phyloP scores from a whole-genome alignment of 2,329 filamentous ascomycete genomes.

The Fusarium chuoi region DNA sequence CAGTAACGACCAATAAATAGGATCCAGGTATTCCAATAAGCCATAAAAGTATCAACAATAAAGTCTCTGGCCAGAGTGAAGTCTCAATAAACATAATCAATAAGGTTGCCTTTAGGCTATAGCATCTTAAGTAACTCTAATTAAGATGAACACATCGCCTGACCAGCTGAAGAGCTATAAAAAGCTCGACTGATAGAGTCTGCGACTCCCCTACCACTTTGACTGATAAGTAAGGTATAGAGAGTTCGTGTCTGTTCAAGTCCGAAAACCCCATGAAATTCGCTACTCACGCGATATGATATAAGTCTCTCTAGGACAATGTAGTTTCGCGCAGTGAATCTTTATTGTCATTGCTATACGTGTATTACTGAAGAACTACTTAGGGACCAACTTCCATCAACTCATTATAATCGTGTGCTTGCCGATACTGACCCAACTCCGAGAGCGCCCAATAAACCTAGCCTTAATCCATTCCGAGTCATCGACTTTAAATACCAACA shows the following conservation, averaged over 20 bases:
- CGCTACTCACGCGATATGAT: background rate
- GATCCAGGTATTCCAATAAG: too few species aligned
- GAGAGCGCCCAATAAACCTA: constrained; percentile 21
- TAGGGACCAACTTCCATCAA: background rate
- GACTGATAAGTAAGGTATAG: too few species aligned
- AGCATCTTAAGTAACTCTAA: too few species aligned
- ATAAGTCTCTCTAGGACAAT: background rate
- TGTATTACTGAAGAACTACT: background rate
- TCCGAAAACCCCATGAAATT: background rate
- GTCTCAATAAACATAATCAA: too few species aligned
- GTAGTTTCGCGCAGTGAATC: background rate
- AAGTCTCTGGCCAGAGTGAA: too few species aligned
- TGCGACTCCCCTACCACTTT: too few species aligned
- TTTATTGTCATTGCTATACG: background rate
- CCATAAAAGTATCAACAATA: too few species aligned
- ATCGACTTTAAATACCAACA: constrained; percentile 61
- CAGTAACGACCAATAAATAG: too few species aligned
- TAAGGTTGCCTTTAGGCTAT: too few species aligned
- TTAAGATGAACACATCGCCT: too few species aligned
- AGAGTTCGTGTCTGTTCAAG: background rate
- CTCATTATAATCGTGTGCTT: background rate
- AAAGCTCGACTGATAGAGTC: too few species aligned
- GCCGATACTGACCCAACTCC: constrained; percentile 21
- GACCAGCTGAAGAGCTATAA: too few species aligned
- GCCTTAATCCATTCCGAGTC: background rate